Conservation (phyloP, 441 rosid species). For the Iberis amara region DNA sequence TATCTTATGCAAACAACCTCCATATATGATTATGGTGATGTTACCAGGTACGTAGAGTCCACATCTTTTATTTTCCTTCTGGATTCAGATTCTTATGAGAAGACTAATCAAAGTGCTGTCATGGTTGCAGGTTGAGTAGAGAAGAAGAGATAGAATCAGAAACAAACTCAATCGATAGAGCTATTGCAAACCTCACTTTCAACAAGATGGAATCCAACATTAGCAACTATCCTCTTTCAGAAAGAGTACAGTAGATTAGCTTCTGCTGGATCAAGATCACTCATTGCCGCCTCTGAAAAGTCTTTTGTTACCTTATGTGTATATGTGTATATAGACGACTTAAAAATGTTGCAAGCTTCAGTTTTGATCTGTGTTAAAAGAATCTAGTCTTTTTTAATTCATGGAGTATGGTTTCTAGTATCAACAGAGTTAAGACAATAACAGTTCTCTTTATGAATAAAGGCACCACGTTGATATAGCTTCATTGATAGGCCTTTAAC, state of each 20-base stretch:
- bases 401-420: not conserved
- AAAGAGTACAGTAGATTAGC: conserved; percentile 27
- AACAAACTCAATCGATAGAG: conserved; percentile 65
- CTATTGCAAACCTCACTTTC: conserved; percentile 72
- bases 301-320: conserved; percentile 11
- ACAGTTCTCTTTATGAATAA: not conserved
- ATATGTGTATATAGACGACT: conserved; percentile 7
- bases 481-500: too few relatives aligned
- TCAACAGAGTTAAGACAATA: not conserved
- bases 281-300: not conserved
- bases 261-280: conserved; percentile 17
- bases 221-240: conserved; percentile 31
- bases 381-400: not conserved
- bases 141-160: conserved; percentile 38
- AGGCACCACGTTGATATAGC: not conserved
- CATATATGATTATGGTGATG: conserved; percentile 22
- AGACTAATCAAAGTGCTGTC: conserved; percentile 13
- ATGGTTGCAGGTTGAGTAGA: conserved; percentile 31
- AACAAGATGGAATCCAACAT: conserved; percentile 48
- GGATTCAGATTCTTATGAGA: conserved; percentile 5
- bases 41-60: conserved; percentile 19
- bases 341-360: conserved; percentile 4
- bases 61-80: not conserved
- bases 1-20: conserved; percentile 14
- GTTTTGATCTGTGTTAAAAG: conserved; percentile 12